A percentile compares a stretch with the other conserved stretches of the same genome.
Conservation (phyloP, 1,139 yeast genomes). For the Yamadazyma blattariae region DNA sequence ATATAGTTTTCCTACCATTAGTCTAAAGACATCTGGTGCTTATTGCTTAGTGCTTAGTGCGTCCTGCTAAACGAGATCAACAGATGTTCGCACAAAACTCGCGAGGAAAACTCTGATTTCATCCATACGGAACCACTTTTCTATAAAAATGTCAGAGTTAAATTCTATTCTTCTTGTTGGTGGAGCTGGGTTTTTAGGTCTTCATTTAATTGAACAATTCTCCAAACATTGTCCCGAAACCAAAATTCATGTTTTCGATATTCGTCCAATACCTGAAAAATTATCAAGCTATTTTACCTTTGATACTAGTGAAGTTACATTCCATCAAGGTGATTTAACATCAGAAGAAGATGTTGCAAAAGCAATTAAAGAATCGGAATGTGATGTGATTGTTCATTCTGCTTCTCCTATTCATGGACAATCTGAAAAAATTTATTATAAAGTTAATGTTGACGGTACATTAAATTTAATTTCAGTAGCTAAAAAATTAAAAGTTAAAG, state of each 20-base stretch:
- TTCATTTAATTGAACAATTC: conserved; percentile 86
- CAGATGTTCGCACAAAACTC: too few species aligned
- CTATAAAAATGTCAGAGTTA: conserved; percentile 15
- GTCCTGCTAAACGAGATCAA: too few species aligned
- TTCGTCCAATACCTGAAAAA: conserved; percentile 76
- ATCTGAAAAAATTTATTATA: conserved; percentile 73
- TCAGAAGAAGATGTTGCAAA: conserved; percentile 61
- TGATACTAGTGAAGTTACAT: conserved; percentile 51
- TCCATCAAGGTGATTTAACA: conserved; percentile 84
- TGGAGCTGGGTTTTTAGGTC: conserved; percentile 93
- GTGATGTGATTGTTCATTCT: conserved; percentile 86
- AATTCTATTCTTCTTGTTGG: conserved; percentile 81
- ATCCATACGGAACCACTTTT: too few species aligned
- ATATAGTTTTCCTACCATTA: too few species aligned
- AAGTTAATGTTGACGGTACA: conserved; percentile 92
- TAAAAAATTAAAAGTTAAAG: conserved; percentile 50
- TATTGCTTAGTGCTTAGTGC: too few species aligned
- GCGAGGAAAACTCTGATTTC: too few species aligned
- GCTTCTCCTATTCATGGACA: conserved; percentile 96
- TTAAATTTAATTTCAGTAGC: conserved; percentile 68
- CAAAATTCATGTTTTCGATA: conserved; percentile 81
- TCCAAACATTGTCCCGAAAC: conserved; percentile 66
- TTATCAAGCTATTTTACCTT: conserved; percentile 75
- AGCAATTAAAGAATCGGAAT: conserved; percentile 59
- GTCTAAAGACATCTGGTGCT: too few species aligned